Evolutionary conservation across 768 basidiomycete species (phyloP), one percentile per base, ranked within the genome.

Genomic region (Russula lepida): DNA sequence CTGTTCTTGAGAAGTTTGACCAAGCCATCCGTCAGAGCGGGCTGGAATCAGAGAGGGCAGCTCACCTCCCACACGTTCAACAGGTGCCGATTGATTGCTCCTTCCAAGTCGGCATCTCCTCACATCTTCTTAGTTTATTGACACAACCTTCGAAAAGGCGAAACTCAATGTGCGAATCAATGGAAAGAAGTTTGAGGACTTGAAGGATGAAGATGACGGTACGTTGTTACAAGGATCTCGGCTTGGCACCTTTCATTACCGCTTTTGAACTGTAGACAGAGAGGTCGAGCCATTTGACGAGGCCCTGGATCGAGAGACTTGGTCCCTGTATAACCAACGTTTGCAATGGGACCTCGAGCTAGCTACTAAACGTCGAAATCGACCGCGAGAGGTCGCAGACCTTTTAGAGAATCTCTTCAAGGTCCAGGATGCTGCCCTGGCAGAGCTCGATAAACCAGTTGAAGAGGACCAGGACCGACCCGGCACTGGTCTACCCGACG

Each of bases 241-340:
- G 51, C 44, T 2, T 47, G 19, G 49, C 51, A 12, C 53, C 37
- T 19, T 8, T 21, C 6, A 54, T 6, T 7, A 21, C 35, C 12
- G 15, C 9, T 23, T 41, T 25, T 7, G 39, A 35, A 37, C 33
- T 13, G n/a, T 84, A 84, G 47, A 82, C 47, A 54, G 23, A 28
- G 66, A 65, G 7, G 43, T 83, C 66, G 89, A 93, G 68, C 79
- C 83, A 2, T 95, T 93, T 71, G 91, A 95, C 68, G 92, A 95
- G 72, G 84, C 82, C 2, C 80, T 95, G 33, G 92, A 95, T 70
- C 76, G 89, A 53, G 81, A 82, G 48, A 86, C 94, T 48, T 92
- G 88, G 86, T 85, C 86, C 0, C 72, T 93, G 21, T 84, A 87
- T 44, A 82, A 86, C 64, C 88, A 88, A 52, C 77, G 85, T 32